Conservation (phyloP, 2,329 filamentous ascomycete genomes). For the Cladophialophora yegresii region DNA sequence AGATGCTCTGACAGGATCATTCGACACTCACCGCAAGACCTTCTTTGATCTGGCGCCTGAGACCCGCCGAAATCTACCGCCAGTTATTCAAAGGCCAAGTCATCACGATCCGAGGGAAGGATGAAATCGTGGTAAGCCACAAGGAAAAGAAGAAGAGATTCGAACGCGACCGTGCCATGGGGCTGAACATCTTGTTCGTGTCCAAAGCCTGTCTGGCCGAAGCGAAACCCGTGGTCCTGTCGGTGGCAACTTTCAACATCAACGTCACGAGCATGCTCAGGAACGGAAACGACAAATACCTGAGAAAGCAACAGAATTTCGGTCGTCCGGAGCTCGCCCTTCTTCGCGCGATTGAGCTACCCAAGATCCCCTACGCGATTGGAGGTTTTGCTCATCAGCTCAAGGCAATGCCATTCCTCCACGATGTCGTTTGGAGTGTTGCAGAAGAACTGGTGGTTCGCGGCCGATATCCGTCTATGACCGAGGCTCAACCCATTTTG, state of each 20-base stretch:
- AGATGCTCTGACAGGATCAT: too few relatives aligned
- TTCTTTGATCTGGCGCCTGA: conserved; percentile 4
- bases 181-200: conserved; percentile 4
- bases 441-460: neutral
- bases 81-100: neutral
- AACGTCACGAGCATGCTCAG: conserved; percentile 6
- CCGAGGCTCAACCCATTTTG: neutral
- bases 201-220: conserved; percentile 3
- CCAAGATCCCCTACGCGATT: neutral
- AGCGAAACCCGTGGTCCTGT: neutral
- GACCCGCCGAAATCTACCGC: conserved; percentile 1
- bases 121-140: neutral
- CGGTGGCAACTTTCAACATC: conserved; percentile 6
- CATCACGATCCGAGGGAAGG: neutral
- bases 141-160: neutral
- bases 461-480: neutral
- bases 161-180: neutral
- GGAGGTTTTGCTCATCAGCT: neutral
- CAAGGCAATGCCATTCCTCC: neutral
- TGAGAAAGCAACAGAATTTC: neutral
- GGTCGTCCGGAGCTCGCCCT: neutral
- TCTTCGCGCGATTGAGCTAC: neutral
- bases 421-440: neutral
- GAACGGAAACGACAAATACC: neutral
- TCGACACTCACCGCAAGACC: neutral